Percentiles rank a stretch among this genome's conserved stretches.
phyloP scores from a whole-genome alignment of 1,139 yeast species.

The Fermentozyma sake region DNA sequence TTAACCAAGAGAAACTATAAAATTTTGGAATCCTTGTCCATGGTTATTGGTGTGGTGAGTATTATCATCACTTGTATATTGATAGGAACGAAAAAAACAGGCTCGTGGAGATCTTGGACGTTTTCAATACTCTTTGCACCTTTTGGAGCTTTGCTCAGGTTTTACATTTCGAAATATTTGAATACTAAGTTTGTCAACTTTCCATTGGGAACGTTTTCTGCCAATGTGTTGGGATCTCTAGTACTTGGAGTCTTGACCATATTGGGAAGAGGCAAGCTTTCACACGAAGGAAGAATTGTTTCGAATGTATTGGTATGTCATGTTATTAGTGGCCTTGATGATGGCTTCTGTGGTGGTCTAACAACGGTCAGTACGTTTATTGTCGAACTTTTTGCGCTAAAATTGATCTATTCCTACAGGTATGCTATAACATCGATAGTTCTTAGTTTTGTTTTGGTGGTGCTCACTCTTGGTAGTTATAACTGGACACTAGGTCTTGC shows the following conservation, averaged over 20 bases:
- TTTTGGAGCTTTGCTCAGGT: conserved; percentile 60
- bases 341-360: conserved; percentile 75
- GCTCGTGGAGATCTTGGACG: conserved; percentile 61
- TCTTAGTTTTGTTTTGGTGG: conserved; percentile 33
- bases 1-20: conserved; percentile 17
- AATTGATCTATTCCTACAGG: conserved; percentile 24
- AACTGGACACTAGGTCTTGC: conserved; percentile 45
- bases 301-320: conserved; percentile 38
- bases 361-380: conserved; percentile 79
- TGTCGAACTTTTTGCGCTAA: conserved; percentile 52
- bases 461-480: conserved; percentile 52
- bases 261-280: conserved; percentile 41
- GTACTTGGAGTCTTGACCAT: conserved; percentile 54
- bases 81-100: conserved; percentile 28
- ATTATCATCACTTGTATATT: conserved; percentile 45
- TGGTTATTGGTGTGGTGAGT: conserved; percentile 21
- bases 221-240: conserved; percentile 57
- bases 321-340: conserved; percentile 52
- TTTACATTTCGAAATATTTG: conserved; percentile 44
- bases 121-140: conserved; percentile 59
- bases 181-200: conserved; percentile 42
- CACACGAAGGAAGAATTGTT: conserved; percentile 22
- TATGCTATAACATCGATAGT: conserved; percentile 38
- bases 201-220: conserved; percentile 73
- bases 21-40: conserved; percentile 16